Evolutionary conservation across 371 early-diverging fungal species (phyloP).

Genomic region (Dichotomocladium elegans): DNA sequence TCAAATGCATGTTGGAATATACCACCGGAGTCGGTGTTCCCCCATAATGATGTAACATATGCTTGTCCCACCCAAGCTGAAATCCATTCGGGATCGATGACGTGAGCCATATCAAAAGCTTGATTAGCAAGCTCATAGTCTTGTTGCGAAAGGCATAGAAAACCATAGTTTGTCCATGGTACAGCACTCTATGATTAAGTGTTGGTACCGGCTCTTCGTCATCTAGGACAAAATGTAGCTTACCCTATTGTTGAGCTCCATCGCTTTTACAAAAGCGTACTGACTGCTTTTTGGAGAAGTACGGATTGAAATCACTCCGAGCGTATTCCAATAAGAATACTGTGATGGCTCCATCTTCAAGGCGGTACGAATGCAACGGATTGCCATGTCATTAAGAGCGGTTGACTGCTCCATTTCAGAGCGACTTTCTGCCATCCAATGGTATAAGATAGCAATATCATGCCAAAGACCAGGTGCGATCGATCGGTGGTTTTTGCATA

Average conservation of each 20-base stretch:
- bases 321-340: slow-evolving; percentile 67
- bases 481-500: slow-evolving; percentile 29
- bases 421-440: slow-evolving; percentile 29
- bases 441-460: slow-evolving; percentile 43
- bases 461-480: slow-evolving; percentile 46
- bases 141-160: slow-evolving; percentile 67
- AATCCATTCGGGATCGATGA: slow-evolving; percentile 76
- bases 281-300: slow-evolving; percentile 67
- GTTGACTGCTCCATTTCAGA: not conserved
- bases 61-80: slow-evolving; percentile 88
- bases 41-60: slow-evolving; percentile 62
- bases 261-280: slow-evolving; percentile 80
- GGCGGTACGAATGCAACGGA: slow-evolving; percentile 59
- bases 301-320: slow-evolving; percentile 65
- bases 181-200: slow-evolving; percentile 47
- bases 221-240: not conserved
- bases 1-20: slow-evolving; percentile 78
- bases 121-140: slow-evolving; percentile 79
- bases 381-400: slow-evolving; percentile 24
- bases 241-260: slow-evolving; percentile 69
- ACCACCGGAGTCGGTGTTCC: slow-evolving; percentile 46
- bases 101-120: slow-evolving; percentile 74
- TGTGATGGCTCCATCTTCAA: slow-evolving; percentile 60
- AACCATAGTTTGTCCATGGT: slow-evolving; percentile 85
- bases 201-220: not conserved